Base-by-base conservation (phyloP, 1,284 basidiomycete species). In the Mycena sp. region DNA sequence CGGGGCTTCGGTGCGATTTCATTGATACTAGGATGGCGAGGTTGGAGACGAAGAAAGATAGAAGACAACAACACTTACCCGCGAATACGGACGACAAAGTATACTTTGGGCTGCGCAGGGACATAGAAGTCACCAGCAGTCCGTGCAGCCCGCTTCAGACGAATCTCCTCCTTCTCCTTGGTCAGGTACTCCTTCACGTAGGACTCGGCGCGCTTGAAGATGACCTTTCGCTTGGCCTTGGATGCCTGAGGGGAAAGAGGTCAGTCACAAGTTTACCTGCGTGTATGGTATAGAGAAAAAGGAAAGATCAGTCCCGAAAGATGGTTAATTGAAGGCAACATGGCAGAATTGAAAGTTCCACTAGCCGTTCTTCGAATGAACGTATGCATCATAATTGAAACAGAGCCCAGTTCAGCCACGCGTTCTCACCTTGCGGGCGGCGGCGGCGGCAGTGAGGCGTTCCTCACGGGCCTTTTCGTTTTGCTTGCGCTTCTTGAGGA, bases 401-500 rank as follows among this genome's bases (percentile, higher is more conserved):
- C n/a, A 55, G 58, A 58, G 60, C 65, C 43, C 55, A 57, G 48
- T 41, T 48, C 30, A 35, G 61, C 64, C 58, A 68, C 52, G 58
- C 9, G 37, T 19, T 74, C 90, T 77, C 79, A 99, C 97, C 93
- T 98, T 99, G 79, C 93, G 93, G 73, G 94, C 93, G 76, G 93
- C 93, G 55, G 85, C 79, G 37, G 94, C 93, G 70, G 94, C 93
- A 70, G 87, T 89, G 74, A 96, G 85, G 78, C 94, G 95, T 80
- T 98, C 96, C 87, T 98, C 96, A 74, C 96, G 89, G 70, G 92
- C 92, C 88, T 98, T 98, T 85, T 96, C 95, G 78, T 92, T 98
- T 82, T 96, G 91, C 87, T 98, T 97, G 83, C 98, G 90, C 89
- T 99, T 99, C 88, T 98, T 98, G 85, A 98, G 94, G 85, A 98